Base-by-base conservation (phyloP, 2,329 filamentous ascomycete genomes). In the Stagonosporopsis chrysanthemi region DNA sequence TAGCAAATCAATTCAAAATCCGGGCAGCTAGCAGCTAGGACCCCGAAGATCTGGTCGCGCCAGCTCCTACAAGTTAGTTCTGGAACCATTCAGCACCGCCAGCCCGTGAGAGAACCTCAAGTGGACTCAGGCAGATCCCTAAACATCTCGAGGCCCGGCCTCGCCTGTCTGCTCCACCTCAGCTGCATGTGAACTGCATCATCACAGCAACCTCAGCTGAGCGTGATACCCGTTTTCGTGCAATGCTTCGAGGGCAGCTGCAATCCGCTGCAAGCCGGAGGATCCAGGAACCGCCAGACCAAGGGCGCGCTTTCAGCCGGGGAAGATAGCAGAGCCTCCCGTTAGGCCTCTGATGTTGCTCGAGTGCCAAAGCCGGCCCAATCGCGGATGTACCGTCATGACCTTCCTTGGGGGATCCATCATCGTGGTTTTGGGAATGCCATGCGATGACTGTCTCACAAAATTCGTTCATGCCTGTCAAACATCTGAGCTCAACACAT, bases 251-350 rank as follows among this genome's bases (percentile, higher is more conserved):
- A 49, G 41, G 43, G 22, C 38, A 14, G 40, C 33, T 63, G 64
- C 62, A 61, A 44, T 44, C 24, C 24, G 23, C 36, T 56, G 48
- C 54, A 52, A 44, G 54, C 22, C 17, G 38, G 11, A 39, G 43
- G 54, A 57, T 59, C 51, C 67, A 69, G 67, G 70, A 62, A 69
- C 68, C 46, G 58, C 36, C 41, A 55, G 45, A 58, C 61, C 52
- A 47, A 35, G 62, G 61, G 51, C 49, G 58, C 50, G 61, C 69
- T 70, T 68, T 74, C 68, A 66, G 66, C 71, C 72, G 71, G 70
- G 67, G 70, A 69, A 71, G 54, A 26, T 52, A 41, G 58, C 69
- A 70, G 68, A 73, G 70, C 72, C 70, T 71, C 70, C 48, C 67
- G 39, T 63, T 67, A 65, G 48, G 52, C 58, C 57, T 36, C 56